Percentiles rank a stretch among this genome's conserved stretches.
Evolutionary conservation across 306 rosid species (phyloP).

Genomic region (Bauhinia variegata): DNA sequence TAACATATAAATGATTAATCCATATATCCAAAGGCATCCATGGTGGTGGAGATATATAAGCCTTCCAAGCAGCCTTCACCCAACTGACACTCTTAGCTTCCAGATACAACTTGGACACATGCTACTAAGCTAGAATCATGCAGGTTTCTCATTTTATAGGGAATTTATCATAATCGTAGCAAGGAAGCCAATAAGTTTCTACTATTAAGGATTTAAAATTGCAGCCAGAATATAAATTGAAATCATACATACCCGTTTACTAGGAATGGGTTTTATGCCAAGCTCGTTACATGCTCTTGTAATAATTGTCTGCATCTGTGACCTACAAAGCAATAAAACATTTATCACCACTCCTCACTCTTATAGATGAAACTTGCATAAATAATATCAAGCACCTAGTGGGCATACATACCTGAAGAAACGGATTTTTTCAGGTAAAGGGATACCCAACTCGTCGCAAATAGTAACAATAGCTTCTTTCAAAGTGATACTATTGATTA

Average conservation of each 20-base stretch:
- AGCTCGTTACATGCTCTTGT: slow-evolving; percentile 92
- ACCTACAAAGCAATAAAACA: slow-evolving; percentile 59
- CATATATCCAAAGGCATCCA: background rate
- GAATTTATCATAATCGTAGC: slow-evolving; percentile 1
- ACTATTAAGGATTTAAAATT: slow-evolving; percentile 9
- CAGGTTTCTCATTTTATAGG: background rate
- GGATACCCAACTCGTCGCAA: slow-evolving; percentile 65
- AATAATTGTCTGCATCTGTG: slow-evolving; percentile 97
- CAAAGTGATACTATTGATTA: slow-evolving; percentile 84
- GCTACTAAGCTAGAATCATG: background rate
- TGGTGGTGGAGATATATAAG: slow-evolving; percentile 5
- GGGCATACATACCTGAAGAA: slow-evolving; percentile 67
- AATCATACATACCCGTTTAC: slow-evolving; percentile 79
- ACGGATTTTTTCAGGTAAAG: slow-evolving; percentile 79
- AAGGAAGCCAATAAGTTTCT: slow-evolving; percentile 8
- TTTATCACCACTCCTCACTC: slow-evolving; percentile 12
- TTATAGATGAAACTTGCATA: background rate
- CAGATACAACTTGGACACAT: background rate
- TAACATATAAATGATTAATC: background rate
- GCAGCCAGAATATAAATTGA: background rate
- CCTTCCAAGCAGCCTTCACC: slow-evolving; percentile 17
- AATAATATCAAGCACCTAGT: background rate
- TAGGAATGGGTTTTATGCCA: slow-evolving; percentile 75
- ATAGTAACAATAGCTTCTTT: slow-evolving; percentile 72
- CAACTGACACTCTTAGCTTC: slow-evolving; percentile 9